Percentiles rank a stretch among this genome's conserved stretches.
Conservation (phyloP, 208 protist genomes). For the Crithidia mellificae region DNA sequence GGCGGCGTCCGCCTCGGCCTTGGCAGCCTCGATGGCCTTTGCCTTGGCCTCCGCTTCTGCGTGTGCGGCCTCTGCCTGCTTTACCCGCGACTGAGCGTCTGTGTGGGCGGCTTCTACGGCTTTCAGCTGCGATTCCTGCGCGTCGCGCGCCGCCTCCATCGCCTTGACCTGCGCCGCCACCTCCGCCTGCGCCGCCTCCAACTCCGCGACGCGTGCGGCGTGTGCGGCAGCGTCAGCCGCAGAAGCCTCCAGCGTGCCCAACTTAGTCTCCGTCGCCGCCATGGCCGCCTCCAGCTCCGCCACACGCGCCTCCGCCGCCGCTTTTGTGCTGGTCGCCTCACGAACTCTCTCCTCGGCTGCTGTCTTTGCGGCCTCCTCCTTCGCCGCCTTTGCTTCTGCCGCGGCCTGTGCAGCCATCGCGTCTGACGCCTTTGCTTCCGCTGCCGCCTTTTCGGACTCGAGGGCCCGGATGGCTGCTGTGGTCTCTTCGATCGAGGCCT, state of each 20-base stretch:
- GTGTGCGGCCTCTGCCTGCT: no score
- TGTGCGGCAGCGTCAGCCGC: background rate
- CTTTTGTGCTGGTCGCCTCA: no score
- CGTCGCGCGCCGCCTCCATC: no score
- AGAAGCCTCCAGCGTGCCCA: conserved; percentile 16
- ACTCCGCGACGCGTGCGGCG: background rate
- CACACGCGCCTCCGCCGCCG: background rate
- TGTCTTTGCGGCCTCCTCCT: background rate
- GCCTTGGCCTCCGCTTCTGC: no score
- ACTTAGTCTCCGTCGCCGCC: background rate
- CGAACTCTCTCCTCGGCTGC: conserved; percentile 2
- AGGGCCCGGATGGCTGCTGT: background rate
- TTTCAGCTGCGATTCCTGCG: no score
- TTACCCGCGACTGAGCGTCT: no score
- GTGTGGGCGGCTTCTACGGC: no score
- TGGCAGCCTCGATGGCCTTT: no score
- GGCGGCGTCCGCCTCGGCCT: no score
- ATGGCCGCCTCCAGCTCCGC: background rate
- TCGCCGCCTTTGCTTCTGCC: background rate
- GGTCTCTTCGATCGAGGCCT: background rate
- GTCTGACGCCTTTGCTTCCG: background rate
- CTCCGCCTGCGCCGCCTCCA: conserved; percentile 12
- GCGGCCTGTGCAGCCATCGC: background rate
- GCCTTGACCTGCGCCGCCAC: background rate
- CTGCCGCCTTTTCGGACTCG: conserved; percentile 3